phyloP scores from a whole-genome alignment of 805 yeast species.

The Nakazawaea holstii region DNA sequence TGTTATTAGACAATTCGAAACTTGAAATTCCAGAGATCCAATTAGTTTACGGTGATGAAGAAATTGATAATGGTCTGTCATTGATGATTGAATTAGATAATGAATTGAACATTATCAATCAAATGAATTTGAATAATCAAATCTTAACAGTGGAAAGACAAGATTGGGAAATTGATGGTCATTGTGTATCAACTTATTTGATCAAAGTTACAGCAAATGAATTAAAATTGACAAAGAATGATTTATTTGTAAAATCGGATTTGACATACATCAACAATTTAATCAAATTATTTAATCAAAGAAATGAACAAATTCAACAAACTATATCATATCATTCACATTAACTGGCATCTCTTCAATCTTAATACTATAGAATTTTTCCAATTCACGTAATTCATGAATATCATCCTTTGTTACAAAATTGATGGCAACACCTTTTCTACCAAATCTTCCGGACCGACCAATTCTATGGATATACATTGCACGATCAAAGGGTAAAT shows the following conservation, averaged over 20 bases:
- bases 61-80: conserved; percentile 2
- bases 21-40: conserved; percentile 9
- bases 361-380: conserved; percentile 83
- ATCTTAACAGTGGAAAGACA: conserved; percentile 6
- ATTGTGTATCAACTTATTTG: conserved; percentile 3
- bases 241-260: conserved; percentile 14
- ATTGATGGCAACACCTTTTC: conserved; percentile 97
- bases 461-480: conserved; percentile 97
- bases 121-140: conserved; percentile 3
- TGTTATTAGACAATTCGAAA: background rate
- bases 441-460: conserved; percentile 97
- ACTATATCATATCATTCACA: conserved; percentile 22
- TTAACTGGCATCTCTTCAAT: conserved; percentile 91
- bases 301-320: conserved; percentile 16
- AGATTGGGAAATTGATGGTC: conserved; percentile 8
- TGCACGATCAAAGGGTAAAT: conserved; percentile 83
- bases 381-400: conserved; percentile 75
- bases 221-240: conserved; percentile 7
- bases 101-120: background rate
- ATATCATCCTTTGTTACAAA: conserved; percentile 80
- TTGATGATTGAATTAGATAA: conserved; percentile 6
- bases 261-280: conserved; percentile 17
- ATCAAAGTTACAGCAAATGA: conserved; percentile 2
- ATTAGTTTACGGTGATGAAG: conserved; percentile 12
- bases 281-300: conserved; percentile 16